Conservation (phyloP, 495 filamentous ascomycete genomes). For the Penicillium cinerascens region DNA sequence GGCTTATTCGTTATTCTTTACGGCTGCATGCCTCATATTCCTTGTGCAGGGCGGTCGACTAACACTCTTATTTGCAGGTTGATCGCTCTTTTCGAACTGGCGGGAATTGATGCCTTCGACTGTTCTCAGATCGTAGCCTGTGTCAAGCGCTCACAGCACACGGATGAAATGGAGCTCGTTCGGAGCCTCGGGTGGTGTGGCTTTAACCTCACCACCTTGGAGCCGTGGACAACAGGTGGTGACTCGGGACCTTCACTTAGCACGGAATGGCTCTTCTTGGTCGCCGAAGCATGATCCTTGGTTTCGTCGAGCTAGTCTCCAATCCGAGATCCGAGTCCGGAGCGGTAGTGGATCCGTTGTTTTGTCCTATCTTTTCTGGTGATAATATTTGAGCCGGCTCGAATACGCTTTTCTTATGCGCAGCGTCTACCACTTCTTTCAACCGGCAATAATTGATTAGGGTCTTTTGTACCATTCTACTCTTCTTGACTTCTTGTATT, state of each 20-base stretch:
- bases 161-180: constrained; percentile 60
- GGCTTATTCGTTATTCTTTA: not conserved
- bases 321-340: not conserved
- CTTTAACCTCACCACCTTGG: constrained; percentile 75
- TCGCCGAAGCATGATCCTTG: constrained; percentile 66
- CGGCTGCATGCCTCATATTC: not conserved
- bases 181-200: constrained; percentile 90
- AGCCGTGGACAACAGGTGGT: constrained; percentile 57
- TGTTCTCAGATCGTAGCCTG: constrained; percentile 79
- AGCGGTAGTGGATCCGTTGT: not conserved
- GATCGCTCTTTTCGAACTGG: constrained; percentile 88
- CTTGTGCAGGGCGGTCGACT: not conserved
- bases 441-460: not conserved
- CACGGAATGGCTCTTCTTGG: constrained; percentile 76
- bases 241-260: constrained; percentile 54
- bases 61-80: constrained; percentile 51
- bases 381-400: not conserved
- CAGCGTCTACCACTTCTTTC: not conserved
- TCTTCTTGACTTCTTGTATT: not conserved
- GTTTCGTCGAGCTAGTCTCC: not conserved
- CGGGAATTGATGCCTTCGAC: constrained; percentile 59
- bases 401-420: not conserved
- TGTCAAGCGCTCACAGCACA: constrained; percentile 61
- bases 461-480: not conserved
- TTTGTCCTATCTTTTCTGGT: not conserved